phyloP scores from a whole-genome alignment of 1,284 basidiomycete genomes.

The Apiotrichum mycotoxinovorans region DNA sequence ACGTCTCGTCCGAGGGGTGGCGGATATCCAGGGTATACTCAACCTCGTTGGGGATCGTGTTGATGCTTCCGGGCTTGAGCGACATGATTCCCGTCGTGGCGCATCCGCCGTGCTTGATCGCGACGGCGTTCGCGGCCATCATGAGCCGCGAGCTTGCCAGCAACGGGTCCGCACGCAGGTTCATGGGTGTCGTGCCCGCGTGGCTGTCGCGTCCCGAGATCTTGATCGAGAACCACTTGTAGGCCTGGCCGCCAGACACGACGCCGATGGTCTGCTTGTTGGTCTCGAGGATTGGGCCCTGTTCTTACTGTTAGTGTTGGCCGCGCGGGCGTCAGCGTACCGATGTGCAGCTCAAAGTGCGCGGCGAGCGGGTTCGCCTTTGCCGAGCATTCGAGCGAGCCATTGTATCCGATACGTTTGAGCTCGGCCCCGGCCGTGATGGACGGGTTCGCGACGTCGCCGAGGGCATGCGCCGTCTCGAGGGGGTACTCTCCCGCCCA shows the following conservation, averaged over 20 bases:
- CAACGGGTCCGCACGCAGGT: slow-evolving; percentile 24
- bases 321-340: background rate
- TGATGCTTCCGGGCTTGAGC: slow-evolving; percentile 21
- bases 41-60: slow-evolving; percentile 24
- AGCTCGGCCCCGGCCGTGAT: slow-evolving; percentile 18
- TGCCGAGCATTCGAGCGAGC: slow-evolving; percentile 3
- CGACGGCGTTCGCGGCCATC: slow-evolving; percentile 15
- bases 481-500: slow-evolving; percentile 22
- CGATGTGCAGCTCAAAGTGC: slow-evolving; percentile 39
- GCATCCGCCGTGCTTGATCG: slow-evolving; percentile 15
- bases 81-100: slow-evolving; percentile 23
- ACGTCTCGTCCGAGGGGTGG: slow-evolving; percentile 16
- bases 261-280: slow-evolving; percentile 20
- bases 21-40: slow-evolving; percentile 28
- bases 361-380: slow-evolving; percentile 25
- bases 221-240: slow-evolving; percentile 28
- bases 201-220: slow-evolving; percentile 27
- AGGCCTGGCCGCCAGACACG: slow-evolving; percentile 32
- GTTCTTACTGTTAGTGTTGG: slow-evolving; percentile 11
- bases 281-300: slow-evolving; percentile 31
- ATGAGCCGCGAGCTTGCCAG: slow-evolving; percentile 17
- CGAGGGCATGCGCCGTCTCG: slow-evolving; percentile 5
- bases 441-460: slow-evolving; percentile 13
- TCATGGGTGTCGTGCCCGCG: slow-evolving; percentile 32
- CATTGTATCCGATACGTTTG: slow-evolving; percentile 17